phyloP scores from a whole-genome alignment of 1,284 basidiomycete species.

The Marasmius sp. region DNA sequence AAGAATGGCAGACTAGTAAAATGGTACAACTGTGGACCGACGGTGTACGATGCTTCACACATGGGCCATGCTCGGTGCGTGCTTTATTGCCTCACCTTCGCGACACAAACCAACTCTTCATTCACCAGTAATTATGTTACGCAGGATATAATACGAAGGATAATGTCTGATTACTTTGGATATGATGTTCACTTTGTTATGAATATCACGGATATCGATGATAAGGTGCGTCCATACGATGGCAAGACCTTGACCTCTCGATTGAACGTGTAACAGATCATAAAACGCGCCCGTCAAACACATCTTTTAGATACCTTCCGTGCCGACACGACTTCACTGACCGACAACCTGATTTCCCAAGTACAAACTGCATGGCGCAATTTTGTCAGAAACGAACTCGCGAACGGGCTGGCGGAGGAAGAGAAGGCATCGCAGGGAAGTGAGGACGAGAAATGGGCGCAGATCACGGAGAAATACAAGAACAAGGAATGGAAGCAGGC shows the following conservation, averaged over 20 bases:
- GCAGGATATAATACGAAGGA: constrained; percentile 92
- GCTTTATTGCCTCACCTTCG: neutral
- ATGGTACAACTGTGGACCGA: constrained; percentile 99
- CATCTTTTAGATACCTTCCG: constrained; percentile 75
- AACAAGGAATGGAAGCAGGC: constrained; percentile 69
- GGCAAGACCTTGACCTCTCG: constrained; percentile 3
- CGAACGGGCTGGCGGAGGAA: constrained; percentile 51
- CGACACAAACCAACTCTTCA: constrained; percentile 8
- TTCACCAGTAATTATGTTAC: constrained; percentile 91
- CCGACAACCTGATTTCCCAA: constrained; percentile 58
- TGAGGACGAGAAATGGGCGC: constrained; percentile 54
- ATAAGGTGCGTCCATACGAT: constrained; percentile 72
- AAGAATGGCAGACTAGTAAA: constrained; percentile 84
- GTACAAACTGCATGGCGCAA: constrained; percentile 64
- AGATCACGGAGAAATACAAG: constrained; percentile 47
- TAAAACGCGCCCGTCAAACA: constrained; percentile 84
- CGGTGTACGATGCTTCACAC: constrained; percentile 97
- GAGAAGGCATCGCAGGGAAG: constrained; percentile 47
- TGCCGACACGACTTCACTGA: constrained; percentile 54
- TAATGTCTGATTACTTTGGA: constrained; percentile 94
- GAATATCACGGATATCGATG: constrained; percentile 99
- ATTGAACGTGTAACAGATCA: constrained; percentile 63
- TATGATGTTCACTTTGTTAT: constrained; percentile 99
- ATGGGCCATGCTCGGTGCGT: constrained; percentile 96
- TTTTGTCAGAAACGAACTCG: constrained; percentile 63